Percentiles rank a stretch among this genome's conserved stretches.
These are phyloP conservation scores for Debaryomyces subglobosus DNA, from an alignment of 1,139 yeast species.

Conservation along the genomic window DNA sequence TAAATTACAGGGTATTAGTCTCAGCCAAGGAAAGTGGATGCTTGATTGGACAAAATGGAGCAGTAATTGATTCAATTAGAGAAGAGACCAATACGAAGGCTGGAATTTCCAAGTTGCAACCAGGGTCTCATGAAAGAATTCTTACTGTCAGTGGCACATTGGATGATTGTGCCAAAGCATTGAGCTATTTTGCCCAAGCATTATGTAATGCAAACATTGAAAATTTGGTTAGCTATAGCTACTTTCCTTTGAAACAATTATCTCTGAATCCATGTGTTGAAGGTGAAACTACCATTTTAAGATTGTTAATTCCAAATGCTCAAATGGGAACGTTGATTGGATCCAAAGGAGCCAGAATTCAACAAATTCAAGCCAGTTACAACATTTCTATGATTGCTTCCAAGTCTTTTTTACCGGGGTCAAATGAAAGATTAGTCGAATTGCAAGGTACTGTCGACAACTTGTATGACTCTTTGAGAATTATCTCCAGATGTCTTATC, in stretches of 20 bases:
- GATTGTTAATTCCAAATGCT: conserved; percentile 79
- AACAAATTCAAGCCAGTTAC: conserved; percentile 71
- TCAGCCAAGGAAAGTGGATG: conserved; percentile 91
- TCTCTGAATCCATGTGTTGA: conserved; percentile 52
- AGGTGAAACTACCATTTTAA: conserved; percentile 58
- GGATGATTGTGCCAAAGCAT: conserved; percentile 71
- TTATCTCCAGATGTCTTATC: conserved; percentile 71
- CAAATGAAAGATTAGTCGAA: conserved; percentile 87
- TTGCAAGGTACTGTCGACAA: conserved; percentile 78
- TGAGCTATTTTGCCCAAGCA: conserved; percentile 72
- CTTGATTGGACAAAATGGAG: conserved; percentile 85
- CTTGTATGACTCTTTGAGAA: conserved; percentile 59
- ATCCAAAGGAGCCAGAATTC: conserved; percentile 79
- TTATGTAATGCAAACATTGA: conserved; percentile 43
- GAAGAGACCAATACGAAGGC: conserved; percentile 83
- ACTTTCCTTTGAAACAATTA: conserved; percentile 66
- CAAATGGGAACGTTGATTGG: conserved; percentile 95
- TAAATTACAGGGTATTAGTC: conserved; percentile 69
- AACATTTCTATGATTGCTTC: conserved; percentile 86
- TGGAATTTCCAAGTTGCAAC: conserved; percentile 81
- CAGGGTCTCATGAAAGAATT: conserved; percentile 84
- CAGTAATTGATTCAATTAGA: conserved; percentile 76
- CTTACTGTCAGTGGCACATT: conserved; percentile 81
- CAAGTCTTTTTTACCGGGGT: conserved; percentile 79
- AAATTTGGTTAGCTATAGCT: conserved; percentile 43